phyloP scores from a whole-genome alignment of 768 basidiomycete species.

The Lactifluus subvellereus region DNA sequence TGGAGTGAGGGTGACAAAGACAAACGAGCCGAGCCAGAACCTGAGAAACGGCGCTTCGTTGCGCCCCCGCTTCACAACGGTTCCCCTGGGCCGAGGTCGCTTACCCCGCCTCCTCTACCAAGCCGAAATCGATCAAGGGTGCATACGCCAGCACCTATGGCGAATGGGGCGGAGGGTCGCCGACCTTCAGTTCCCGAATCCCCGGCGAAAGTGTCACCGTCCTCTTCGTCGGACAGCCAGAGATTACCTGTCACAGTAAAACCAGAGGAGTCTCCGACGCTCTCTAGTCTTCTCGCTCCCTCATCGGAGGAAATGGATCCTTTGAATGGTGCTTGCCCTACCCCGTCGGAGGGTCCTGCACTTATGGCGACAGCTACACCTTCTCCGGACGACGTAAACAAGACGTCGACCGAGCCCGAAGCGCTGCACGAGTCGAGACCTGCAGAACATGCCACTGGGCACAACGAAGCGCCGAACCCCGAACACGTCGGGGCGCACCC shows the following conservation, averaged over 20 bases:
- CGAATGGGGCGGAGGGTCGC: not conserved
- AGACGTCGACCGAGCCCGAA: not conserved
- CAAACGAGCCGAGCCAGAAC: conserved; percentile 28
- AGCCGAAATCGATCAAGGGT: conserved; percentile 18
- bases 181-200: not conserved
- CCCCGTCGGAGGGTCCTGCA: conserved; percentile 13
- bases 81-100: conserved; percentile 12
- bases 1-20: conserved; percentile 43
- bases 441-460: not conserved
- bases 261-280: conserved; percentile 14
- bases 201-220: not conserved
- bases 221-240: not conserved
- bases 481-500: not conserved
- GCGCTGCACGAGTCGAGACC: not conserved
- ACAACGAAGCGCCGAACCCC: not conserved
- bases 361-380: conserved; percentile 1
- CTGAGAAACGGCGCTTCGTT: conserved; percentile 28
- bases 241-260: not conserved
- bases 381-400: conserved; percentile 3
- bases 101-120: conserved; percentile 22
- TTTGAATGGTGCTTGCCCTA: conserved; percentile 9
- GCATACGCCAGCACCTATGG: not conserved
- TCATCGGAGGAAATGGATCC: conserved; percentile 7
- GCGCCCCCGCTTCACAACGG: conserved; percentile 16
- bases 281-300: conserved; percentile 14